Evolutionary conservation across 1,284 basidiomycete genomes (phyloP), one percentile per base, ranked within the genome.

Genomic region (Kwoniella shivajii): DNA sequence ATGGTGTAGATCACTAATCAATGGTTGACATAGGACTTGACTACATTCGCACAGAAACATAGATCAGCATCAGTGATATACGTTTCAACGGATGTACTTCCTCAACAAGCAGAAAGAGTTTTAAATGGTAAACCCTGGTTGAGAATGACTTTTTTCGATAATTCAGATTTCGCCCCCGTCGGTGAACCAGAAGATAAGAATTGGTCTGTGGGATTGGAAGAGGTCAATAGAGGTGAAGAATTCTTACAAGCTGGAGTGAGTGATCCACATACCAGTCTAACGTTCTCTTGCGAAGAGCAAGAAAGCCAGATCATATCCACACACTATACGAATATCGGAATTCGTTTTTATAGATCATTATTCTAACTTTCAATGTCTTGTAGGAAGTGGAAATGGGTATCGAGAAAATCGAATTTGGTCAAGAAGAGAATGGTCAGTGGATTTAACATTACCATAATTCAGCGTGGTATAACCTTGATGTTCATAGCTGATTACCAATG

Each of bases 141-240:
- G 30, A 67, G 73, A 14, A 70, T 78, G 73, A 72, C 68, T 10
- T 77, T 77, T 56, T 64, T 72, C 44, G 78, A 79, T 57, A 75
- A 75, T 43, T 75, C 72, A 6, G 78, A 79, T 60, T 79, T 79
- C 51, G 78, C 76, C 13, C 67, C 73, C 2, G 54, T 77, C 34
- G 60, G 64, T 14, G 62, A 69, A 38, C 46, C 63, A 29, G 43
- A 65, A 36, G 51, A 53, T 20, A 44, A 44, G 31, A 43, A 53
- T 45, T 46, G 41, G 37, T 44, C 51, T 10, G 60, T 68, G 10
- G 60, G 67, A 10, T 34, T 46, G 2, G 73, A 67, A 49, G 76
- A 78, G 39, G 68, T 76, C 1, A 60, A 73, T 30, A 60, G 78
- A 30, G 77, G 75, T 4, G 78, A 79, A 63, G 75, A 75, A 13